A percentile compares a stretch with the other conserved stretches of the same genome.
These are phyloP conservation scores for Dendryphion nanum DNA, from an alignment of 2,329 filamentous ascomycete species.

Conservation along the genomic window DNA sequence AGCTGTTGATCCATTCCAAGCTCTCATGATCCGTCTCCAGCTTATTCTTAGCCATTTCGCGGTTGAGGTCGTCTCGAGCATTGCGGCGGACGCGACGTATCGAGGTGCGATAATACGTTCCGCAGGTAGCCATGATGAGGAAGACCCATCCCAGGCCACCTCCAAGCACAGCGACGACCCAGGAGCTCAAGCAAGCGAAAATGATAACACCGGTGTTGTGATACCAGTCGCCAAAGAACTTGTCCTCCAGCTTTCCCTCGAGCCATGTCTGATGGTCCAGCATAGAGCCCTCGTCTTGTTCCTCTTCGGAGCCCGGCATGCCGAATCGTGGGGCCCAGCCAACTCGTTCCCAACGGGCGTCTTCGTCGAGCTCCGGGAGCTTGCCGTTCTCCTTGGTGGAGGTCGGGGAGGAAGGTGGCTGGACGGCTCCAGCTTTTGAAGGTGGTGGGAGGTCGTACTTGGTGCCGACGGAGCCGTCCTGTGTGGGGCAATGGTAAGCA, in stretches of 20 bases:
- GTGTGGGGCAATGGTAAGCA: conserved; percentile 8
- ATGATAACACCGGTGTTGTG: conserved; percentile 94
- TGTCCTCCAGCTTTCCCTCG: conserved; percentile 80
- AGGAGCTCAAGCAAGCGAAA: conserved; percentile 87
- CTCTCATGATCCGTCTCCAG: conserved; percentile 90
- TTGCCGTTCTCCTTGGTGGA: conserved; percentile 46
- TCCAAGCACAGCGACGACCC: conserved; percentile 84
- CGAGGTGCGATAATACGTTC: conserved; percentile 95
- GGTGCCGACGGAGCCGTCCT: conserved; percentile 66
- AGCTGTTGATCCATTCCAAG: conserved; percentile 98
- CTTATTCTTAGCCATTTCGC: conserved; percentile 82
- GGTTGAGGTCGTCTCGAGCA: conserved; percentile 88
- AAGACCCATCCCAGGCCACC: conserved; percentile 93
- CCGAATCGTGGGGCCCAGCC: conserved; percentile 91
- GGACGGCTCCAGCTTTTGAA: conserved; percentile 66
- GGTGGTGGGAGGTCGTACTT: conserved; percentile 77
- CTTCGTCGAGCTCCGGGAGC: conserved; percentile 52
- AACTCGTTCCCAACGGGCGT: conserved; percentile 55
- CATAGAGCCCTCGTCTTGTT: conserved; percentile 62
- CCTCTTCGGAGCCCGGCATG: conserved; percentile 46
- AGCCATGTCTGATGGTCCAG: conserved; percentile 87
- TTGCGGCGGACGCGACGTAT: conserved; percentile 90
- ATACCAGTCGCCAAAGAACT: conserved; percentile 97
- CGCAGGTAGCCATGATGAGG: conserved; percentile 86
- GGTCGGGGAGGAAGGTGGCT: conserved; percentile 49